Percentiles rank a stretch among this genome's conserved stretches.
These are phyloP conservation scores for Zopfia rhizophila DNA, from an alignment of 2,329 filamentous ascomycete genomes.

Conservation along the genomic window DNA sequence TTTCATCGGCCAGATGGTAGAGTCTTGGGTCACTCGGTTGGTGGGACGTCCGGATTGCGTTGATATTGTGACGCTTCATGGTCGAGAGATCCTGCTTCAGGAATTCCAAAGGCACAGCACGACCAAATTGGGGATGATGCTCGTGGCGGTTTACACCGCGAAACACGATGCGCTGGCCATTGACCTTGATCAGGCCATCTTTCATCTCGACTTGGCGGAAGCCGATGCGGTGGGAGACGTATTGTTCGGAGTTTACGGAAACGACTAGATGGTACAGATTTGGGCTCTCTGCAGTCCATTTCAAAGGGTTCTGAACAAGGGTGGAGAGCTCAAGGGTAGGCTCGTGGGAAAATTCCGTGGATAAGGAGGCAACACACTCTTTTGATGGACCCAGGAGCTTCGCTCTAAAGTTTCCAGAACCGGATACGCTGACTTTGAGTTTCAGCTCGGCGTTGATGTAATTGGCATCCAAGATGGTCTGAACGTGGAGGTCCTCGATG, in stretches of 20 bases:
- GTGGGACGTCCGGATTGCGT: constrained; percentile 75
- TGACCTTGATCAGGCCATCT: constrained; percentile 69
- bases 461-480: constrained; percentile 62
- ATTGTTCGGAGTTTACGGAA: constrained; percentile 52
- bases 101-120: constrained; percentile 71
- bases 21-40: constrained; percentile 72
- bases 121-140: constrained; percentile 72
- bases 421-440: constrained; percentile 56
- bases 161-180: constrained; percentile 69
- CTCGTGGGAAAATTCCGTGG: constrained; percentile 17
- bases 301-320: constrained; percentile 63
- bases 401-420: constrained; percentile 56
- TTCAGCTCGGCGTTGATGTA: constrained; percentile 64
- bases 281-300: constrained; percentile 76
- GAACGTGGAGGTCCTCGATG: constrained; percentile 69
- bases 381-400: constrained; percentile 58
- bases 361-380: constrained; percentile 14
- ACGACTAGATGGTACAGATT: constrained; percentile 68
- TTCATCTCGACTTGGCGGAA: constrained; percentile 73
- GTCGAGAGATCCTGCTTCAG: constrained; percentile 70
- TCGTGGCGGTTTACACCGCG: constrained; percentile 76
- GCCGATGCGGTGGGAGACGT: constrained; percentile 66
- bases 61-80: constrained; percentile 78
- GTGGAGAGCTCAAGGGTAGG: constrained; percentile 49
- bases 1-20: constrained; percentile 70